Evolutionary conservation across 441 rosid species (phyloP).

Genomic region (Gossypium lobatum): DNA sequence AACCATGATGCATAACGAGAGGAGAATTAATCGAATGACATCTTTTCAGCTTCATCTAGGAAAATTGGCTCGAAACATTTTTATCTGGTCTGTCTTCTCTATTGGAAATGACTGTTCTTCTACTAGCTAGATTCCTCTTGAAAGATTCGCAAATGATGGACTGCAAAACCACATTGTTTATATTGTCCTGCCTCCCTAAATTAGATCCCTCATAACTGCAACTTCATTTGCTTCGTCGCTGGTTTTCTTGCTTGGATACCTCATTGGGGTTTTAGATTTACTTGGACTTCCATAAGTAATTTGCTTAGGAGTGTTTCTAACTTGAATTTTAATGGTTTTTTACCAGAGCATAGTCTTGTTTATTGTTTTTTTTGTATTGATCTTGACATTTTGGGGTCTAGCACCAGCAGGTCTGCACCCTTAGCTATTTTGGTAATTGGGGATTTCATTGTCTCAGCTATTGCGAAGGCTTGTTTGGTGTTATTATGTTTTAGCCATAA

Average conservation of each 20-base stretch:
- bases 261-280: not conserved
- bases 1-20: constrained; percentile 3
- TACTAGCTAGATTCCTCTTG: not conserved
- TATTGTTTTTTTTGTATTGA: not conserved
- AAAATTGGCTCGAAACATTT: not conserved
- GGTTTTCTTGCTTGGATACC: not conserved
- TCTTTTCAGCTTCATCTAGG: constrained; percentile 1
- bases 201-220: constrained; percentile 2
- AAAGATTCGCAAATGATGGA: not conserved
- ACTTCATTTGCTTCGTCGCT: not conserved
- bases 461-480: not conserved
- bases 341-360: not conserved
- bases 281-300: not conserved
- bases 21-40: not conserved
- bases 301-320: not conserved
- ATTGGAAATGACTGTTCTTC: not conserved
- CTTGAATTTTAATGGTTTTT: not conserved
- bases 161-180: not conserved
- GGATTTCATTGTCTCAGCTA: not conserved
- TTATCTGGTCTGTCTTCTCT: not conserved
- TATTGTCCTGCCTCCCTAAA: not conserved
- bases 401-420: constrained; percentile 1
- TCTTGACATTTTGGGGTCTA: not conserved
- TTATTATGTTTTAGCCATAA: not conserved
- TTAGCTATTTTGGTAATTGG: not conserved